phyloP scores from a whole-genome alignment of 352 stramenopile genomes.

The Pythium vanterpoolii region DNA sequence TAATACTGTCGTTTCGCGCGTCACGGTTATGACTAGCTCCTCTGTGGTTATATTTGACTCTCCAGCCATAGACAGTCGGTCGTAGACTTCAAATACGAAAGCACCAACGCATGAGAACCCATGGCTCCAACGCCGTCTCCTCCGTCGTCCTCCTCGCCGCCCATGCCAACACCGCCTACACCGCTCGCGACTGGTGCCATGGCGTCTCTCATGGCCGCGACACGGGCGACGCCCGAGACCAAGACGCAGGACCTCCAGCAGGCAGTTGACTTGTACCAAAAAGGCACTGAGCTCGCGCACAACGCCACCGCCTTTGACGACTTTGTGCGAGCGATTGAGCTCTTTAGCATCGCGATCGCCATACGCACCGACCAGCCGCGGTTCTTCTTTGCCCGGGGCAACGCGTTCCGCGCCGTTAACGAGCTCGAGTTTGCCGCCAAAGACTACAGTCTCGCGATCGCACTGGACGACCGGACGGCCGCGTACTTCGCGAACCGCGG shows the following conservation, averaged over 20 bases:
- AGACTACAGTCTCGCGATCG: constrained; percentile 58
- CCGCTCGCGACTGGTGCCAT: neutral
- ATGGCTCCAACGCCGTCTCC: neutral
- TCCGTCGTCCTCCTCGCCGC: neutral
- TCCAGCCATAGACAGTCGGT: neutral
- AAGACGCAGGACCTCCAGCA: constrained; percentile 71
- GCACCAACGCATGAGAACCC: neutral
- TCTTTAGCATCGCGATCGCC: constrained; percentile 70
- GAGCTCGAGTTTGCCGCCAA: constrained; percentile 58
- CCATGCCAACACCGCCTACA: neutral
- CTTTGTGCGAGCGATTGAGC: constrained; percentile 70
- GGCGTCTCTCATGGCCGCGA: constrained; percentile 11
- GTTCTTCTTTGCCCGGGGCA: constrained; percentile 72
- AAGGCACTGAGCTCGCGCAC: constrained; percentile 66
- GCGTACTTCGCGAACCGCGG: constrained; percentile 76
- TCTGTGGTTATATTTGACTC: constrained; percentile 17
- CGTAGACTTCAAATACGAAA: neutral
- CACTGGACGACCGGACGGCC: constrained; percentile 58
- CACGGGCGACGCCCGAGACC: constrained; percentile 31
- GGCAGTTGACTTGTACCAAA: constrained; percentile 74
- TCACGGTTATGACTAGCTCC: neutral
- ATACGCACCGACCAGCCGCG: constrained; percentile 63
- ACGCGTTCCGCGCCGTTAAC: constrained; percentile 69
- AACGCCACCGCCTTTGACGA: constrained; percentile 50
- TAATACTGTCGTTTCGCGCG: neutral